A percentile compares a stretch with the other conserved stretches of the same genome.
Conservation (phyloP, 805 yeast genomes). For the Metschnikowia koreensis region DNA sequence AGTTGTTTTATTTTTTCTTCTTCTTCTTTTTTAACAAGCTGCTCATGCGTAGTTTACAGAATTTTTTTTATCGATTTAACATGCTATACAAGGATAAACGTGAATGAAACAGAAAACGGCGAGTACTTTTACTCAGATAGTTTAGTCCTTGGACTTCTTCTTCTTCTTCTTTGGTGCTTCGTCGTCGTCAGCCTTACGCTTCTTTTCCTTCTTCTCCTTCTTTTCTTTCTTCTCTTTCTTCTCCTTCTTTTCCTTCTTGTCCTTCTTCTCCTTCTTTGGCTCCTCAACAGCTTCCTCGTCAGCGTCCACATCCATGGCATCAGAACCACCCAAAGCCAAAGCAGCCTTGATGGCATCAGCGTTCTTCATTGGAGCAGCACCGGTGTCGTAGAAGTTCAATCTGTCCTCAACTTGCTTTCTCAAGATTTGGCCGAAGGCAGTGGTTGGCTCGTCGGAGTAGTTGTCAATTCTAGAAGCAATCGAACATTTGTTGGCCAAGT, state of each 20-base stretch:
- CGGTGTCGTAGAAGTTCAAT: constrained; percentile 91
- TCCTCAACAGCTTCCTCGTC: constrained; percentile 28
- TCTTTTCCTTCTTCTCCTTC: constrained; percentile 37
- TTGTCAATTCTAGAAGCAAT: constrained; percentile 98
- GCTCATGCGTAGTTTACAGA: not conserved
- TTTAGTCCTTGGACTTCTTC: constrained; percentile 46
- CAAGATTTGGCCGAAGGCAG: constrained; percentile 84
- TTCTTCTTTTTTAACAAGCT: not conserved
- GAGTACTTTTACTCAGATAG: constrained; percentile 1
- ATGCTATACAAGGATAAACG: constrained; percentile 20
- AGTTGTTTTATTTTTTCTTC: too few species aligned
- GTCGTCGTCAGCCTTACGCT: constrained; percentile 38
- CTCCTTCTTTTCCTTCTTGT: constrained; percentile 31
- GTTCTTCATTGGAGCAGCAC: constrained; percentile 95
- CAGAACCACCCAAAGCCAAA: constrained; percentile 61
- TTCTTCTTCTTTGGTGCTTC: constrained; percentile 42
- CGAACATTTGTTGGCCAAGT: constrained; percentile 97
- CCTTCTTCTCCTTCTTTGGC: constrained; percentile 34
- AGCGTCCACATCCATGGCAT: constrained; percentile 29
- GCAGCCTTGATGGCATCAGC: constrained; percentile 93
- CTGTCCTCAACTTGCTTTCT: constrained; percentile 98
- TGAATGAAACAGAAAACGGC: constrained; percentile 5
- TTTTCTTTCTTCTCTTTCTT: constrained; percentile 31
- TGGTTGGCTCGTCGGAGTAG: constrained; percentile 91
- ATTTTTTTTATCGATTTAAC: constrained; percentile 9